Percentiles rank a stretch among this genome's conserved stretches.
phyloP scores from a whole-genome alignment of 495 filamentous ascomycete species.

The Xylaria flabelliformis region DNA sequence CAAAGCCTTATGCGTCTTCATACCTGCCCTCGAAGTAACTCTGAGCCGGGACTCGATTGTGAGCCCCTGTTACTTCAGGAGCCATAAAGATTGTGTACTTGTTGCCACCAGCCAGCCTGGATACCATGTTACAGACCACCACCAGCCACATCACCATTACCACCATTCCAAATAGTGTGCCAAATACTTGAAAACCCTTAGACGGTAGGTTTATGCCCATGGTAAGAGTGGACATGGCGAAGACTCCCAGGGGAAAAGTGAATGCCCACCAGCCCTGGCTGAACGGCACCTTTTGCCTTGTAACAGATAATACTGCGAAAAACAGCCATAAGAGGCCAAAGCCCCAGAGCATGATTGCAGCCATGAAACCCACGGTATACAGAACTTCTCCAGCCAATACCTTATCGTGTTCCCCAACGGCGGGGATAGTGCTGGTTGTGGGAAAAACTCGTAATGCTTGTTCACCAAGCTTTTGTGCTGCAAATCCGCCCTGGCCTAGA shows the following conservation, averaged over 20 bases:
- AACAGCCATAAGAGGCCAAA: conserved; percentile 69
- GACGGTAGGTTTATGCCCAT: conserved; percentile 18
- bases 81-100: conserved; percentile 10
- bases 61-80: conserved; percentile 8
- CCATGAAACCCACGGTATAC: conserved; percentile 59
- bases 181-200: neutral
- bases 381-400: conserved; percentile 55
- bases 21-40: neutral
- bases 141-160: conserved; percentile 14
- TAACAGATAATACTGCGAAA: conserved; percentile 55
- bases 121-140: conserved; percentile 1
- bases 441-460: conserved; percentile 59
- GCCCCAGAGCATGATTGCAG: conserved; percentile 64
- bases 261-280: conserved; percentile 76
- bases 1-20: neutral
- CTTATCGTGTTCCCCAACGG: conserved; percentile 15
- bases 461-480: conserved; percentile 62
- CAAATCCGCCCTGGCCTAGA: conserved; percentile 64
- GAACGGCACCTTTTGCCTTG: conserved; percentile 60
- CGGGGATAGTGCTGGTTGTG: conserved; percentile 51
- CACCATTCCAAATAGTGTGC: conserved; percentile 11
- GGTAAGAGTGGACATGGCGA: conserved; percentile 53
- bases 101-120: conserved; percentile 3
- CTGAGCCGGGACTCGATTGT: neutral
- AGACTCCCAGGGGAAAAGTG: conserved; percentile 67